phyloP scores from a whole-genome alignment of 192 early-diverging fungal species.

The Coemansia sp. region DNA sequence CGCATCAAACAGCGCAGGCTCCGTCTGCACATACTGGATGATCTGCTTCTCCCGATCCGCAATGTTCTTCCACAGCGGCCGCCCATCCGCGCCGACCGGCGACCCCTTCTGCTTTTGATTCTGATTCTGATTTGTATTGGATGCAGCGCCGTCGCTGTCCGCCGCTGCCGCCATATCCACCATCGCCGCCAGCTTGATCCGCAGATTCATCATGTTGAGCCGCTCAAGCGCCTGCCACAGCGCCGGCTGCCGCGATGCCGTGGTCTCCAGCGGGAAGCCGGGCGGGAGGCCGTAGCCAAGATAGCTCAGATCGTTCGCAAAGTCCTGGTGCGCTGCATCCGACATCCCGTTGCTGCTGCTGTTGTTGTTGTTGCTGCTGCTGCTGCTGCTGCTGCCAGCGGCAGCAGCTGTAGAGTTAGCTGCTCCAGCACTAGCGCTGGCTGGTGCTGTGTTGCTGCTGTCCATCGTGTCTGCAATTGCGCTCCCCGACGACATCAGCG shows the following conservation, averaged over 20 bases:
- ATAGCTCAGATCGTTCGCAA: slow-evolving; percentile 28
- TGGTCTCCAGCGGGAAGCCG: slow-evolving; percentile 42
- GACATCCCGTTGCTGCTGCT: background rate
- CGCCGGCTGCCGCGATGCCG: slow-evolving; percentile 29
- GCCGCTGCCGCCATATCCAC: slow-evolving; percentile 10
- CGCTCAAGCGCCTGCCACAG: slow-evolving; percentile 51
- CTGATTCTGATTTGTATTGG: background rate
- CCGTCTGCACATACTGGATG: slow-evolving; percentile 32
- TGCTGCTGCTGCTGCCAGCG: background rate
- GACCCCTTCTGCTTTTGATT: background rate
- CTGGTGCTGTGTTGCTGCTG: background rate
- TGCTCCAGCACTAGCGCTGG: background rate
- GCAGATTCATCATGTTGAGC: slow-evolving; percentile 48
- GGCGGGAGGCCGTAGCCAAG: slow-evolving; percentile 51
- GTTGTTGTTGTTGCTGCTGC: background rate
- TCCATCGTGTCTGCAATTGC: slow-evolving; percentile 13
- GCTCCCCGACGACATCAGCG: slow-evolving; percentile 8
- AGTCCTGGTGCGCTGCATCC: slow-evolving; percentile 18
- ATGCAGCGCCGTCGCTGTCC: background rate
- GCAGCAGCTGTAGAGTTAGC: background rate
- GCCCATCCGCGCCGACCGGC: slow-evolving; percentile 14
- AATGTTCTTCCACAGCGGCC: slow-evolving; percentile 38
- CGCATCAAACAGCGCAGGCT: slow-evolving; percentile 43
- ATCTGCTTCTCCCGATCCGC: slow-evolving; percentile 39
- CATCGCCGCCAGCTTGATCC: slow-evolving; percentile 28